Percentiles rank a stretch among this genome's conserved stretches.
Evolutionary conservation across 176 grass and related monocot species (phyloP).

Genomic region (Bolboschoenus planiculmis): DNA sequence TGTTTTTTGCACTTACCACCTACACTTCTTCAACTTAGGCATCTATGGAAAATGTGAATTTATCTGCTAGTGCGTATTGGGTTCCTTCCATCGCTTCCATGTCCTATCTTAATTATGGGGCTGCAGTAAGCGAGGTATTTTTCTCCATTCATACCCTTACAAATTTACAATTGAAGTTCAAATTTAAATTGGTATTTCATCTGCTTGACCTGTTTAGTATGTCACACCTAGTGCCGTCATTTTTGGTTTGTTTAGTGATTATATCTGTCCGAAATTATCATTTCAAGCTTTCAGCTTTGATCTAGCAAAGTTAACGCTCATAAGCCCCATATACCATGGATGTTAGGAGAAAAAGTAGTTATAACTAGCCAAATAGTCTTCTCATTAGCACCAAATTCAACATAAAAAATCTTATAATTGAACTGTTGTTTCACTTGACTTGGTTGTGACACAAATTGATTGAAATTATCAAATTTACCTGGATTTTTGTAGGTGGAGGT

Average conservation of each 20-base stretch:
- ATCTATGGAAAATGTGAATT: conserved; percentile 46
- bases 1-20: conserved; percentile 12
- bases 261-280: not conserved
- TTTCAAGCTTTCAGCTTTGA: not conserved
- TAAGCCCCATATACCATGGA: not conserved
- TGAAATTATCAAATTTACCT: conserved; percentile 2
- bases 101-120: conserved; percentile 83
- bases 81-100: conserved; percentile 40
- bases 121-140: conserved; percentile 82
- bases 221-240: not conserved
- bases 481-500: conserved; percentile 70
- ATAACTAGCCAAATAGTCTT: not conserved
- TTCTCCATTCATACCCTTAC: not conserved
- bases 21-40: conserved; percentile 34
- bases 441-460: not conserved
- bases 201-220: not conserved
- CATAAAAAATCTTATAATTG: not conserved
- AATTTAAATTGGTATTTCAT: not conserved
- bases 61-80: conserved; percentile 70
- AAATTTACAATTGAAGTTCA: not conserved
- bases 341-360: conserved; percentile 10
- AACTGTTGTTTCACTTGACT: not conserved
- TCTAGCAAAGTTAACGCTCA: not conserved
- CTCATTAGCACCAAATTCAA: not conserved
- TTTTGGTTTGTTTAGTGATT: not conserved